phyloP scores from a whole-genome alignment of 2,329 filamentous ascomycete genomes.

The Blastomyces parvus region DNA sequence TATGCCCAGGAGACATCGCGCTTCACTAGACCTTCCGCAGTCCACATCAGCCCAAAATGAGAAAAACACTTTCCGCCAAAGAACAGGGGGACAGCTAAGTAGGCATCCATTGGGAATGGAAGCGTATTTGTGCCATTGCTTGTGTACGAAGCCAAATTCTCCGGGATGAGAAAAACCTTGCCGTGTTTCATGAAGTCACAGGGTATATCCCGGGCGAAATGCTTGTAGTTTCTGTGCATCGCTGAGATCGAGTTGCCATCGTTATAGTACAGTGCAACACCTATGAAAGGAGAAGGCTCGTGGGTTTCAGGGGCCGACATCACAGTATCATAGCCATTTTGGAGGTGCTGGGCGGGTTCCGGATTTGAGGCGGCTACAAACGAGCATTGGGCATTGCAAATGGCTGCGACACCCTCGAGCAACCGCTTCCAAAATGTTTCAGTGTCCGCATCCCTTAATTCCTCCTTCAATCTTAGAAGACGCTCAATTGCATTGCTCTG shows the following conservation, averaged over 20 bases:
- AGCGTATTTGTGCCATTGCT: slow-evolving; percentile 50
- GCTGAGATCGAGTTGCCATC: slow-evolving; percentile 46
- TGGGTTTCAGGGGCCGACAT: slow-evolving; percentile 48
- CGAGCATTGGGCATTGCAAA: slow-evolving; percentile 56
- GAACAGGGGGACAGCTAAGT: slow-evolving; percentile 57
- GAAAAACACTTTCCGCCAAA: slow-evolving; percentile 56
- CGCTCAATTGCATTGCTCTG: slow-evolving; percentile 55
- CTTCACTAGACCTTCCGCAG: slow-evolving; percentile 48
- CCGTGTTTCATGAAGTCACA: slow-evolving; percentile 62
- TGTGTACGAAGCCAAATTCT: slow-evolving; percentile 50
- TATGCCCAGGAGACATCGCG: slow-evolving; percentile 55
- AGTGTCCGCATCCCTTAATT: slow-evolving; percentile 43
- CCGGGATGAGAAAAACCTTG: slow-evolving; percentile 59
- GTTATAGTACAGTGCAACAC: slow-evolving; percentile 57
- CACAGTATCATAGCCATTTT: slow-evolving; percentile 50
- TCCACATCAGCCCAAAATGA: slow-evolving; percentile 66
- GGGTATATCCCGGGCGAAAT: slow-evolving; percentile 55
- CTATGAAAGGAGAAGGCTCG: slow-evolving; percentile 54
- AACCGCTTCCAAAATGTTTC: slow-evolving; percentile 56
- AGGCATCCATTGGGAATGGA: slow-evolving; percentile 55
- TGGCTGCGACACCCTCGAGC: slow-evolving; percentile 54
- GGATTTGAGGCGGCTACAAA: slow-evolving; percentile 53
- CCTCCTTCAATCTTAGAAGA: slow-evolving; percentile 50
- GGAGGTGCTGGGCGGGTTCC: slow-evolving; percentile 48
- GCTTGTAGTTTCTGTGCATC: slow-evolving; percentile 52